Percentiles rank a stretch among this genome's conserved stretches.
phyloP scores from a whole-genome alignment of 805 yeast species.

The Komagataella kurtzmanii region DNA sequence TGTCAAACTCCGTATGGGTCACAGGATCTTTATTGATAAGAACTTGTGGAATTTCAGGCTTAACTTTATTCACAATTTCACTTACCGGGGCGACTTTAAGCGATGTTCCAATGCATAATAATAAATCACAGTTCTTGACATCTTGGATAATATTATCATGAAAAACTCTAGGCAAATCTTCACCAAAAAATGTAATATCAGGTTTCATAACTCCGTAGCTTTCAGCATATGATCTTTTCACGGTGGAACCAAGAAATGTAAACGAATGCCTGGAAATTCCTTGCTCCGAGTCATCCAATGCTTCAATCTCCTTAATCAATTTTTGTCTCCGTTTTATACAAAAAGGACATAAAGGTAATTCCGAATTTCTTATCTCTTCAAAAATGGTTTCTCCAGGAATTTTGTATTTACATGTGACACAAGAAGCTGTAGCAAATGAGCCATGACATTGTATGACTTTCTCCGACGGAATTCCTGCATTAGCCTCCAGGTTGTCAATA shows the following conservation, averaged over 20 bases:
- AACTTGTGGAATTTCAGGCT: slow-evolving; percentile 68
- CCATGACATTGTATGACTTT: slow-evolving; percentile 86
- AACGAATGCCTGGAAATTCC: slow-evolving; percentile 4
- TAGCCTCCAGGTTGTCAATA: slow-evolving; percentile 76
- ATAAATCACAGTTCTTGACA: slow-evolving; percentile 54
- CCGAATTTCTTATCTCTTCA: slow-evolving; percentile 40
- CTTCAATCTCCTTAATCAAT: slow-evolving; percentile 13
- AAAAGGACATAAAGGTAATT: slow-evolving; percentile 60
- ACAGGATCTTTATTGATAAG: slow-evolving; percentile 69
- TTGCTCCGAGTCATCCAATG: slow-evolving; percentile 14
- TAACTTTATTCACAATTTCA: slow-evolving; percentile 66
- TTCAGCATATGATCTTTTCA: slow-evolving; percentile 18
- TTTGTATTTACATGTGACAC: slow-evolving; percentile 59
- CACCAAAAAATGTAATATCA: slow-evolving; percentile 87
- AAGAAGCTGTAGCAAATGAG: slow-evolving; percentile 78
- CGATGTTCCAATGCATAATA: slow-evolving; percentile 83
- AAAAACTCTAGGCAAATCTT: slow-evolving; percentile 58
- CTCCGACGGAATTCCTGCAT: slow-evolving; percentile 57
- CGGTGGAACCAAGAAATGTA: background rate
- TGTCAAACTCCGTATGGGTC: slow-evolving; percentile 66
- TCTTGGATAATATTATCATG: slow-evolving; percentile 50
- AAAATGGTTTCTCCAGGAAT: slow-evolving; percentile 56
- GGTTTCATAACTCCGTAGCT: slow-evolving; percentile 82
- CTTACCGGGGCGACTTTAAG: slow-evolving; percentile 87
- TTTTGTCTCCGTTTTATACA: slow-evolving; percentile 34